Evolutionary conservation across 345 rosid species (phyloP).

Genomic region (Schrenkiella parvula): DNA sequence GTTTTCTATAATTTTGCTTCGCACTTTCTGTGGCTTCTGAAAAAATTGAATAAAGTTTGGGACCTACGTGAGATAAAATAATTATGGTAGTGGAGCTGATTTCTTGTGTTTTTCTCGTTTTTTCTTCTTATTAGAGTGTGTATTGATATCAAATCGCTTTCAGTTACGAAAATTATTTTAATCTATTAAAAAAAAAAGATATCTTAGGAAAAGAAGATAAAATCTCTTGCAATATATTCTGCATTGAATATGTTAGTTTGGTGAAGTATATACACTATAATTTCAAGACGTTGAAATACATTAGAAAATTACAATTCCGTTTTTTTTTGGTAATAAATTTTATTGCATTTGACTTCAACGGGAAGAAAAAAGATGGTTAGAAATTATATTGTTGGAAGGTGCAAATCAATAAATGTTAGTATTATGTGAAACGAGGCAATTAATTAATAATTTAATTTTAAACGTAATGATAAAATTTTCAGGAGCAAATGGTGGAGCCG

Average conservation of each 20-base stretch:
- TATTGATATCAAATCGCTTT: neutral
- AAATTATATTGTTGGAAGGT: neutral
- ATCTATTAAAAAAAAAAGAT: neutral
- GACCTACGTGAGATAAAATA: neutral
- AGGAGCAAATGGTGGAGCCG: conserved; percentile 99
- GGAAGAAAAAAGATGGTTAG: neutral
- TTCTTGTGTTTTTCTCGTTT: neutral
- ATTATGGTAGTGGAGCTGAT: conserved; percentile 8
- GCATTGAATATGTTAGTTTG: neutral
- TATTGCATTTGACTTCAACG: neutral
- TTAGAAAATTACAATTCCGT: neutral
- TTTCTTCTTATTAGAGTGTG: neutral
- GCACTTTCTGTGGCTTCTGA: neutral
- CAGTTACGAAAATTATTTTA: neutral
- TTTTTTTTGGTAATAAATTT: neutral
- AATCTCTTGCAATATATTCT: neutral
- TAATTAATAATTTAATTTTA: neutral
- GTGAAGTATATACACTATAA: neutral
- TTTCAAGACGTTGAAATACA: neutral
- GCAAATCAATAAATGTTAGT: neutral
- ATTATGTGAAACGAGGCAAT: neutral
- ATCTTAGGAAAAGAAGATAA: neutral
- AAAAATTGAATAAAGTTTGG: neutral
- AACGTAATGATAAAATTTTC: neutral
- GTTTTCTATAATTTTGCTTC: neutral